Base-by-base conservation (phyloP, 495 filamentous ascomycete species). In the Neurospora discreta region DNA sequence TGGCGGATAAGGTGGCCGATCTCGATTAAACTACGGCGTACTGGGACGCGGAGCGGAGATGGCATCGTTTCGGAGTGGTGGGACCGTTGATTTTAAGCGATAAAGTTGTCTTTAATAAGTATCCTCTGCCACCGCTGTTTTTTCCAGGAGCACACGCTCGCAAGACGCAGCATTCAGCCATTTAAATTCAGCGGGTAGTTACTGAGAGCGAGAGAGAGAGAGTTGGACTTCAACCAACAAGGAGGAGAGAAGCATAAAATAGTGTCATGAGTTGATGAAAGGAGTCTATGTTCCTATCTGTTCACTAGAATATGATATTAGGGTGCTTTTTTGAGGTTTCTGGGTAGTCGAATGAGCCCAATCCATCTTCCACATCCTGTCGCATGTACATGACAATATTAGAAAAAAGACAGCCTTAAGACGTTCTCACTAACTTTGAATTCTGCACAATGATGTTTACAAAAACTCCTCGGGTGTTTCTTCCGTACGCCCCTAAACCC, bases 1-100 rank as follows among this genome's bases (percentile, higher is more conserved):
- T 86, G 33, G 79, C 77, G 23, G 83, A 85, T 71, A 85, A 84
- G 77, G 80, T 85, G 18, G 76, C 79, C 1, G 84, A 86, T 69
- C 83, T 85, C 73, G 84, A 85, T 73, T 84, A 75, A 77, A 1
- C 1, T 16, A 23, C 7, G 39, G 9, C 38, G 23, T 42, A 65
- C 26, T 30, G 33, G 52, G 26, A 65, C 26, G 23, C 33, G 26
- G 26, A 65, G 23, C 26, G 15, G 16, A 33, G 30, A 9, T 18
- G 52, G 15, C 52, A 15, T 65, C 16, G 6, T 65, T 30, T 15
- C 13, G 9, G 26, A 7, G 26, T 65, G 52, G 52, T 2, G 2
- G 2, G 26, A 36, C 6, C 15, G 15, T 30, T 36, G 52, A 33
- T 30, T 52, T 65, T 18, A 26, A 65, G 6, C 52, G 26, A 33